Base-by-base conservation (phyloP, 192 early-diverging fungal species). In the Endogone sp. region DNA sequence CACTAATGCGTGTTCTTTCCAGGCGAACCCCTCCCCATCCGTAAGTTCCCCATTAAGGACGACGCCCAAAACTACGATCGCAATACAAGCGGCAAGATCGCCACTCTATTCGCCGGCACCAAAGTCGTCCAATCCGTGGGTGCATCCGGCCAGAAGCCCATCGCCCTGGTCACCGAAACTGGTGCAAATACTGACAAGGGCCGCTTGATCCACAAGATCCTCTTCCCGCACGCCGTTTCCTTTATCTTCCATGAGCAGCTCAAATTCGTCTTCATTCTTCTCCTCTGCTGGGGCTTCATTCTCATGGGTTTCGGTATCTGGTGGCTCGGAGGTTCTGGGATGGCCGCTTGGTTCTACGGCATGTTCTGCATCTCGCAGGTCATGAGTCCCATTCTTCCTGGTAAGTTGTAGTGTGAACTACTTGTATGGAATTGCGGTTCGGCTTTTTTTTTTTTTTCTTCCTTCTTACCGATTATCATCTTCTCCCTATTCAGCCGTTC, bases 191-290 rank as follows among this genome's bases (percentile, higher is more conserved):
- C 82, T 0, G 84, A 85, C 61, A 85, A 85, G 69, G 90, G 90
- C 11, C 68, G 80, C 63, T 79, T 92, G 27, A 82, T 92, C 29
- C 82, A 84, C 30, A 83, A 89, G 73, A 92, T 92, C 67, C 71
- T 92, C 56, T 90, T 82, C 68, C 90, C 89, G 23, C 81, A 71
- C 29, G 78, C 85, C 21, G 77, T 90, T 64, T 84, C 86, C 2
- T 92, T 92, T 72, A 80, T 91, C 21, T 92, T 92, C 69, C 72
- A 83, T 68, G 90, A 92, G 77, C 89, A 92, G 61, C 77, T 92
- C 56, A 87, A 87, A 56, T 72, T 92, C 8, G 90, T 90, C 2
- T 70, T 85, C 37, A 64, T 29, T 60, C 77, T 85, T 21, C 66
- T 85, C 3, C 22, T 81, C 1, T 59, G 76, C 3, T 82, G 77